Percentiles rank a stretch among this genome's conserved stretches.
Evolutionary conservation across 2,329 filamentous ascomycete species (phyloP).

Genomic region (Neocucurbitaria cava): DNA sequence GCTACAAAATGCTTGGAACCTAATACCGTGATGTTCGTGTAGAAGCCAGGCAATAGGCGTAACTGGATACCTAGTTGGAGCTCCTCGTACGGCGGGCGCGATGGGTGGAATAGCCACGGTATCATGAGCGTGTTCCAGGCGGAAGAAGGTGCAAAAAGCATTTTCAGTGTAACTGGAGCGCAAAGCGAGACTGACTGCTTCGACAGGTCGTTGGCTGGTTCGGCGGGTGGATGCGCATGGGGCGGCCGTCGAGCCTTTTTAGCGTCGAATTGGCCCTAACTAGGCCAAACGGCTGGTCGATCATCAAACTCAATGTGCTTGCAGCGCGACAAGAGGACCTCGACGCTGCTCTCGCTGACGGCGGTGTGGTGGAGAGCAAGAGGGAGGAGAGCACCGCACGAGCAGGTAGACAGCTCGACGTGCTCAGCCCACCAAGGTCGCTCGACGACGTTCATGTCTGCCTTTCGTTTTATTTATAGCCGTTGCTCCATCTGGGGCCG

Average conservation of each 20-base stretch:
- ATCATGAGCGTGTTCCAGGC: neutral
- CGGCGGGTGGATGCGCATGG: conserved; percentile 14
- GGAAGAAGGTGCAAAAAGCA: conserved; percentile 5
- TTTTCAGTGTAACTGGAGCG: neutral
- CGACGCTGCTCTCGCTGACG: neutral
- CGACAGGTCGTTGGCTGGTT: conserved; percentile 13
- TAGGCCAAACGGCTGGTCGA: conserved; percentile 17
- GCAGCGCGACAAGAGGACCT: neutral
- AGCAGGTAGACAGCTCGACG: neutral
- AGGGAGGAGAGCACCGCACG: neutral
- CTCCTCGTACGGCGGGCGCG: no score
- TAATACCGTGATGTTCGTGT: no score
- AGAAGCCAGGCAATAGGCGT: no score
- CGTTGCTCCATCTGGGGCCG: neutral
- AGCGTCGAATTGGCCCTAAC: conserved; percentile 10
- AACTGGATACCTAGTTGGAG: no score
- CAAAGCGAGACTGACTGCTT: conserved; percentile 8
- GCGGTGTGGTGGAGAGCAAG: neutral
- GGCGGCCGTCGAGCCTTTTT: conserved; percentile 7
- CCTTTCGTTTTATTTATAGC: neutral
- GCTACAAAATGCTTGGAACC: no score
- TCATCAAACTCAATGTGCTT: conserved; percentile 1
- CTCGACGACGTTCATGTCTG: neutral
- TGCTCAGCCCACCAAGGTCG: neutral
- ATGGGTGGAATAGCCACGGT: neutral